Percentiles rank a stretch among this genome's conserved stretches.
Conservation (phyloP, 306 rosid genomes). For the Lagenaria siceraria region DNA sequence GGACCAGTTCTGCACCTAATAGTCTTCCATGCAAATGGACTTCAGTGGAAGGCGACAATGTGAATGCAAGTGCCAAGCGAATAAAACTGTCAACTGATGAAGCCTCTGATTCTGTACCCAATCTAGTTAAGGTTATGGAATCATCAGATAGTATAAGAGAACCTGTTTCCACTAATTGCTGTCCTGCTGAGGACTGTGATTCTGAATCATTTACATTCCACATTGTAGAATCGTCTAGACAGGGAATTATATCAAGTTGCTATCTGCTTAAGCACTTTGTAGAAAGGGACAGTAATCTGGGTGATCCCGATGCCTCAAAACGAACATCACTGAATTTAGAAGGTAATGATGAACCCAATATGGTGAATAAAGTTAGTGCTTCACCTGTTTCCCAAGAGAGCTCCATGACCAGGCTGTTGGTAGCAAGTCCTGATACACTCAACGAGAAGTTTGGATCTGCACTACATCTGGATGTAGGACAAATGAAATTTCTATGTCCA, state of each 20-base stretch:
- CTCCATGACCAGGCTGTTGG: conserved; percentile 55
- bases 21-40: conserved; percentile 25
- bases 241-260: conserved; percentile 64
- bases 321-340: conserved; percentile 22
- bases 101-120: conserved; percentile 28
- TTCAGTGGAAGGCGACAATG: conserved; percentile 24
- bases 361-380: conserved; percentile 37
- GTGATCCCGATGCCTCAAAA: conserved; percentile 28
- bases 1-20: conserved; percentile 26
- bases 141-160: conserved; percentile 26
- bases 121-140: conserved; percentile 25
- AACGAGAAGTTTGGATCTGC: conserved; percentile 40
- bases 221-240: conserved; percentile 67
- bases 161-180: conserved; percentile 20
- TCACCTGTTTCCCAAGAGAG: conserved; percentile 91
- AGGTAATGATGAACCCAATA: conserved; percentile 38
- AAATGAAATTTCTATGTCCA: conserved; percentile 21
- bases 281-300: conserved; percentile 21
- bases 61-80: conserved; percentile 42
- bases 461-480: conserved; percentile 34
- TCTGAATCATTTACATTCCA: conserved; percentile 38
- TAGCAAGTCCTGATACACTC: conserved; percentile 32
- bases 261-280: conserved; percentile 41
- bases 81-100: conserved; percentile 47
- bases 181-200: conserved; percentile 24